Evolutionary conservation across 2,329 filamentous ascomycete species (phyloP), one percentile per base, ranked within the genome.

Genomic region (Nothopassalora personata): DNA sequence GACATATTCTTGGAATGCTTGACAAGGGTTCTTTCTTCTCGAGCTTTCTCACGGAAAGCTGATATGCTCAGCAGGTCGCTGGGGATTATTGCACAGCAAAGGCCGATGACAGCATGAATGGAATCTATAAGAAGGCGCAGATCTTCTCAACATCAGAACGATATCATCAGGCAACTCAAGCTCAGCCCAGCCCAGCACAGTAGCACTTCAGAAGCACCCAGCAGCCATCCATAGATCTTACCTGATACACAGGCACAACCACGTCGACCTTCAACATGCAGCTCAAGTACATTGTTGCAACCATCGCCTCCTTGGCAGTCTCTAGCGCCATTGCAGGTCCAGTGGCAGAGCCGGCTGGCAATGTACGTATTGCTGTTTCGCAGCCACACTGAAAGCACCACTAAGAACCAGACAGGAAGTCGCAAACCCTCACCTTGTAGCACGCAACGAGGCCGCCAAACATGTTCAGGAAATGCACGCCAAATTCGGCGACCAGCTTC

Each of bases 211-310:
- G 15, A 36, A 36, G 8, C 34, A 7, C 10, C 15, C 34, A 36
- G 15, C 34, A 36, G 34, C 34, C 10, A 10, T 11, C 10, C 34
- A 10, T 15, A 10, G 8, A 15, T 36, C 34, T 36, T 15, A 36
- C 34, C 34, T 11, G 10, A 13, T 11, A 5, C 34, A 36, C 34
- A 13, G 11, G 7, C 10, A 3, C 34, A n/a, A 43, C 3, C 7
- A 8, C 39, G 18, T 18, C 39, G 39, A 43, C 13, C 15, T n/a
- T 19, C 48, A 51, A 31, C 23, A 55, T 55, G 53, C 53, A 55
- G 53, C n/a, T 47, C 39, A 55, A 55, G 27, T 55, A 55, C 53
- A 47, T 55, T 27, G 53, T 47, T 23, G 53, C 53, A 13, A 47
- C 53, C 13, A 47, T 55, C 39, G 53, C 53, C 23, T 55, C 53